Evolutionary conservation across 1,284 basidiomycete species (phyloP).

Genomic region (Athelia psychrophila): DNA sequence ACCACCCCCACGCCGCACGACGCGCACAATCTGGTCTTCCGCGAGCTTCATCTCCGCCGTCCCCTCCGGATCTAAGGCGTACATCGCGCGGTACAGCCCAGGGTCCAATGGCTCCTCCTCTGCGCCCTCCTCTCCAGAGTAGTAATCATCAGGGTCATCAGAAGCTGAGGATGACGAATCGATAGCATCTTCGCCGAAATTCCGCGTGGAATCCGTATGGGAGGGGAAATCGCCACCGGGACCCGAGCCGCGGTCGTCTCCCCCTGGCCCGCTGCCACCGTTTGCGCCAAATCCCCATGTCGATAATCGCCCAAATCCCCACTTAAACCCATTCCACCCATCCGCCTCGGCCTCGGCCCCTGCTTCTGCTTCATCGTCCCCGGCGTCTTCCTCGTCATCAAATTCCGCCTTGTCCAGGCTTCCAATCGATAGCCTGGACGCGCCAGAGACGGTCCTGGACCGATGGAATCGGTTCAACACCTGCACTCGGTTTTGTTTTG

Average conservation of each 20-base stretch:
- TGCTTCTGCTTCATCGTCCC: conserved; percentile 15
- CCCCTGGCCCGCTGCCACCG: conserved; percentile 11
- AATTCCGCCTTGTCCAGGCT: conserved; percentile 13
- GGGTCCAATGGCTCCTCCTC: conserved; percentile 49
- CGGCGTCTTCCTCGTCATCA: conserved; percentile 17
- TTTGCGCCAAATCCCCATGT: conserved; percentile 29
- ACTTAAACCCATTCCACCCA: conserved; percentile 40
- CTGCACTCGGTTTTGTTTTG: conserved; percentile 42
- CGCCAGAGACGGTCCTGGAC: conserved; percentile 5
- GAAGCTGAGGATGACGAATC: conserved; percentile 27
- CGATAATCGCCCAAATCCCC: conserved; percentile 37
- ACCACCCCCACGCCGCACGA: conserved; percentile 68
- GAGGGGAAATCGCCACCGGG: conserved; percentile 30
- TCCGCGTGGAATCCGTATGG: conserved; percentile 45
- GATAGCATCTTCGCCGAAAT: conserved; percentile 38
- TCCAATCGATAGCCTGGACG: not conserved
- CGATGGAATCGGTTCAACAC: conserved; percentile 36
- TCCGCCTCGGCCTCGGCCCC: conserved; percentile 24
- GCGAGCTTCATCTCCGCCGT: conserved; percentile 72
- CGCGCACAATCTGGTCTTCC: conserved; percentile 68
- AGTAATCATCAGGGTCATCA: conserved; percentile 19
- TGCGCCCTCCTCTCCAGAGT: conserved; percentile 24
- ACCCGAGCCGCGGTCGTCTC: not conserved
- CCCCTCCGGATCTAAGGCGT: conserved; percentile 69
- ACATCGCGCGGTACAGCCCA: conserved; percentile 69